Percentiles rank a stretch among this genome's conserved stretches.
phyloP scores from a whole-genome alignment of 2,329 filamentous ascomycete species.

The Paraphoma chrysanthemicola region DNA sequence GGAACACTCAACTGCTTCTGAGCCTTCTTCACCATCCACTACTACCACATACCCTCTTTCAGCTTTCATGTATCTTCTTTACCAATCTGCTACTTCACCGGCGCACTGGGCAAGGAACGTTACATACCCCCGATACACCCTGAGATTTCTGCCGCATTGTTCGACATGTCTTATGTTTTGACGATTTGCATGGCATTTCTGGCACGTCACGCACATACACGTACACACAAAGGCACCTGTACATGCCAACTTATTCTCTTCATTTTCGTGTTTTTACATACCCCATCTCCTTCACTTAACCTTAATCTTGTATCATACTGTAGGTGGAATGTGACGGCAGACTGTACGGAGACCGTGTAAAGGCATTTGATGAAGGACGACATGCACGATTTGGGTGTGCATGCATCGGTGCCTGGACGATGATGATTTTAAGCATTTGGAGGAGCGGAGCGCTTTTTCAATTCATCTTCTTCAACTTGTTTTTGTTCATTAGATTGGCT shows the following conservation, averaged over 20 bases:
- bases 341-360: background rate
- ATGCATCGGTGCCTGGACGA: background rate
- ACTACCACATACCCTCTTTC: conserved; percentile 13
- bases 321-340: background rate
- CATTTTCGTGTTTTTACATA: background rate
- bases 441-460: background rate
- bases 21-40: conserved; percentile 1
- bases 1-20: conserved; percentile 97
- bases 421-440: background rate
- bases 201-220: background rate
- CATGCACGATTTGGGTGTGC: background rate
- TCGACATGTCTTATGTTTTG: conserved; percentile 32
- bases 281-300: background rate
- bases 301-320: background rate
- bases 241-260: background rate
- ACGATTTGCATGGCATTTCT: conserved; percentile 21
- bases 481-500: background rate
- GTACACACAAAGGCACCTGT: background rate
- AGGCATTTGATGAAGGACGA: background rate
- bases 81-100: conserved; percentile 22
- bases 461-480: background rate
- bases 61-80: conserved; percentile 25
- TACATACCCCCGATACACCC: conserved; percentile 35
- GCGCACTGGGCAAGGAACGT: conserved; percentile 31
- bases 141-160: conserved; percentile 7